phyloP scores from a whole-genome alignment of 208 protist genomes.

The Angomonas desouzai region DNA sequence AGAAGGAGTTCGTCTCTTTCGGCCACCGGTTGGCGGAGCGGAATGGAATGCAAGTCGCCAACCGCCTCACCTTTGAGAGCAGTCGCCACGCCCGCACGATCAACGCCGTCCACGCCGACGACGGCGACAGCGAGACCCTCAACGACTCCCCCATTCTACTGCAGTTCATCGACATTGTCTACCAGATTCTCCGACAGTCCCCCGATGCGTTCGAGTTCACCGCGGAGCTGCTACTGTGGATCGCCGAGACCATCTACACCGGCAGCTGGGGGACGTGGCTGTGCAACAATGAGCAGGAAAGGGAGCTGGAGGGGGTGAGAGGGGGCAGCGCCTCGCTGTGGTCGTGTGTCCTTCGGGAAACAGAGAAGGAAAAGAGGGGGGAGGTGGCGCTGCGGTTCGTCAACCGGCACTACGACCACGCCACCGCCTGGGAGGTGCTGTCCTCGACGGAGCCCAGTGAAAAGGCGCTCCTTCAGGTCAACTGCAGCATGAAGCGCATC shows the following conservation, averaged over 20 bases:
- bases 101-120: slow-evolving; percentile 10
- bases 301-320: slow-evolving; percentile 68
- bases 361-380: slow-evolving; percentile 42
- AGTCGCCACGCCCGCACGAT: slow-evolving; percentile 16
- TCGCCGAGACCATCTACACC: slow-evolving; percentile 86
- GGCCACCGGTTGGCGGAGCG: slow-evolving; percentile 96
- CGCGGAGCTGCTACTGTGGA: slow-evolving; percentile 63
- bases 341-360: slow-evolving; percentile 57
- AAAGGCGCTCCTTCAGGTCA: slow-evolving; percentile 29
- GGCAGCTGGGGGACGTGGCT: slow-evolving; percentile 87
- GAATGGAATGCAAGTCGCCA: slow-evolving; percentile 59
- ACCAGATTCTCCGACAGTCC: slow-evolving; percentile 91
- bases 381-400: slow-evolving; percentile 54
- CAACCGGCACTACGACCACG: slow-evolving; percentile 60
- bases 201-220: slow-evolving; percentile 95
- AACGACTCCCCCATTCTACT: slow-evolving; percentile 92
- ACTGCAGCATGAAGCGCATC: slow-evolving; percentile 68
- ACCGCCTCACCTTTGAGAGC: slow-evolving; percentile 44
- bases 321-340: slow-evolving; percentile 65
- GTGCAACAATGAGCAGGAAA: slow-evolving; percentile 78
- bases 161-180: slow-evolving; percentile 95
- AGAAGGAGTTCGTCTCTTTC: slow-evolving; percentile 95
- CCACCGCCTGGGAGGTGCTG: slow-evolving; percentile 58
- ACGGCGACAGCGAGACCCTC: slow-evolving; percentile 16
- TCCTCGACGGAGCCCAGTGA: slow-evolving; percentile 18